Conservation (phyloP, 1,284 basidiomycete genomes). For the Stygiomarasmius scandens region DNA sequence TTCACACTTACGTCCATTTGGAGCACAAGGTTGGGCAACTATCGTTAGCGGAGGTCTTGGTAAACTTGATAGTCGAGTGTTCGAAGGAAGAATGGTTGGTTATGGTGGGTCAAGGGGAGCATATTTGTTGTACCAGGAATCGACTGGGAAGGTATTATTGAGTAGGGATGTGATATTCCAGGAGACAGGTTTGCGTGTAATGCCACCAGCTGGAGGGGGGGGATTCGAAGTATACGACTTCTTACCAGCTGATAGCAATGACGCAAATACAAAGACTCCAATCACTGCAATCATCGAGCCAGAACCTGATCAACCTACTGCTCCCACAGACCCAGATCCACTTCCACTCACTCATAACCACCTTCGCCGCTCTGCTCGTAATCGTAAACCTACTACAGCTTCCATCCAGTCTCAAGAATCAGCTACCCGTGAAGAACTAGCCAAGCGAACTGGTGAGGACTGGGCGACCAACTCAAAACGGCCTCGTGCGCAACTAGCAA, state of each 20-base stretch:
- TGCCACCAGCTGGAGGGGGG: slow-evolving; percentile 11
- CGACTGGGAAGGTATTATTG: slow-evolving; percentile 8
- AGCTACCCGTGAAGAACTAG: neutral
- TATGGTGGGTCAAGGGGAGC: slow-evolving; percentile 21
- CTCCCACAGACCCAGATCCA: no score
- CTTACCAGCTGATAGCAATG: no score
- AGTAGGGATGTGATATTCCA: slow-evolving; percentile 29
- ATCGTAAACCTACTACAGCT: no score
- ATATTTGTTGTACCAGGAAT: slow-evolving; percentile 21
- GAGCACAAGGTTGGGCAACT: slow-evolving; percentile 25
- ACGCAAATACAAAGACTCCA: no score
- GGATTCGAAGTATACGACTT: slow-evolving; percentile 1
- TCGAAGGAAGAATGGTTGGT: slow-evolving; percentile 24
- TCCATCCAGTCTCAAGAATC: no score
- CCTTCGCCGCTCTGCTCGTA: no score
- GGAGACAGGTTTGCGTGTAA: slow-evolving; percentile 19
- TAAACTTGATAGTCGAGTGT: slow-evolving; percentile 24
- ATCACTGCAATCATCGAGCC: no score
- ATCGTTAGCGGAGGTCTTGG: slow-evolving; percentile 21
- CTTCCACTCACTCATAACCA: no score
- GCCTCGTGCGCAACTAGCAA: neutral
- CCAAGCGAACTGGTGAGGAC: neutral
- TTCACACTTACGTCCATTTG: slow-evolving; percentile 28
- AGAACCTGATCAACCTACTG: no score
- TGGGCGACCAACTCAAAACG: neutral